These are phyloP conservation scores for Cladophialophora yegresii DNA, from an alignment of 2,329 filamentous ascomycete species.

Conservation along the genomic window DNA sequence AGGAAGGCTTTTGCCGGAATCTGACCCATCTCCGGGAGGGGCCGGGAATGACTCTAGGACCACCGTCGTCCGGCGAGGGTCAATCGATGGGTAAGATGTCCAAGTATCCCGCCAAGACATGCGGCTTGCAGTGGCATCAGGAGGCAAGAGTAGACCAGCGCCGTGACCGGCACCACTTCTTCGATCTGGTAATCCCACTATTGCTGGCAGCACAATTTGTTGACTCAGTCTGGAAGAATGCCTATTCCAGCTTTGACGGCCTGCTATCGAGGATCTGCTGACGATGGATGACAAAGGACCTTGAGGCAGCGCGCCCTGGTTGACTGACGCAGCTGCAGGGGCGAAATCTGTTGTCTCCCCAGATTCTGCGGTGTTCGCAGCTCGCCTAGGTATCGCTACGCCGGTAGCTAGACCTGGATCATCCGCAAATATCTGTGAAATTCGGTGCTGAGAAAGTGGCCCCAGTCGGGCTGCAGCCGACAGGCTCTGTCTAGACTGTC, in stretches of 20 bases:
- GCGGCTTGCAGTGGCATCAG: constrained; percentile 42
- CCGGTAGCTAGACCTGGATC: neutral
- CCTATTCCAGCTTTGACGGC: neutral
- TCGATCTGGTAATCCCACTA: constrained; percentile 42
- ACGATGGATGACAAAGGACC: neutral
- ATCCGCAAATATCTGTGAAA: constrained; percentile 3
- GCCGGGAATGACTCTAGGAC: constrained; percentile 37
- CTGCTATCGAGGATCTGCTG: constrained; percentile 4
- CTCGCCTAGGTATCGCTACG: neutral
- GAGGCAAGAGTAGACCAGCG: constrained; percentile 44
- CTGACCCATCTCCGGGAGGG: constrained; percentile 21
- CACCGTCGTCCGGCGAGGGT: constrained; percentile 42
- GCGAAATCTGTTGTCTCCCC: neutral
- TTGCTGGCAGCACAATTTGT: neutral
- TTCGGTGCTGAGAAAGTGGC: constrained; percentile 38
- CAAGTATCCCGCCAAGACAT: constrained; percentile 46
- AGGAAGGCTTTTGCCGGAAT: neutral
- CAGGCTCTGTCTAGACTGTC: constrained; percentile 17
- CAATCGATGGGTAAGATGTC: constrained; percentile 42
- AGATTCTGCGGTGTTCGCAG: neutral
- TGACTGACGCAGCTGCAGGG: neutral
- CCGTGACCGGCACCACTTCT: constrained; percentile 48
- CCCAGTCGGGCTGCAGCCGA: constrained; percentile 5
- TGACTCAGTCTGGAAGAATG: constrained; percentile 35
- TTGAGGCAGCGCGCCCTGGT: neutral